Conservation (phyloP, 176 grass and related monocot species). For the Musa acuminata region DNA sequence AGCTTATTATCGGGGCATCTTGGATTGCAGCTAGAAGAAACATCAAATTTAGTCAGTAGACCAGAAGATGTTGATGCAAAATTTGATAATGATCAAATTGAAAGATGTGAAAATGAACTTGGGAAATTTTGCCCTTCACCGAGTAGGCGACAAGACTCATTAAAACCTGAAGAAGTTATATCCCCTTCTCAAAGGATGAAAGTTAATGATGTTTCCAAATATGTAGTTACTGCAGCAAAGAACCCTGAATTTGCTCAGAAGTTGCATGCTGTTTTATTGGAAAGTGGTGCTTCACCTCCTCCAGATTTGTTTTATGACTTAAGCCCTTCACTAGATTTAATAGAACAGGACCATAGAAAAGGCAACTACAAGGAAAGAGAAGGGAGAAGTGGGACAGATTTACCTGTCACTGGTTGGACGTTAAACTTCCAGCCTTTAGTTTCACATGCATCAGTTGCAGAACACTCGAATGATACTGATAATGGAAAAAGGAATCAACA, state of each 20-base stretch:
- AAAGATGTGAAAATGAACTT: conserved; percentile 19
- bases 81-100: not conserved
- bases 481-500: conserved; percentile 1
- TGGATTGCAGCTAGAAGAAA: conserved; percentile 39
- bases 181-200: conserved; percentile 38
- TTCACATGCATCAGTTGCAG: not conserved
- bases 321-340: conserved; percentile 15
- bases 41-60: conserved; percentile 15
- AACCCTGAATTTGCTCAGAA: conserved; percentile 55
- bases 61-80: conserved; percentile 18
- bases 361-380: conserved; percentile 10
- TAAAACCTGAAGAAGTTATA: conserved; percentile 11
- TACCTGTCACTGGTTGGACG: not conserved
- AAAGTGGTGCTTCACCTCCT: conserved; percentile 48
- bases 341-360: not conserved
- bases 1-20: conserved; percentile 22
- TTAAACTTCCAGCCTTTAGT: not conserved
- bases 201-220: conserved; percentile 50
- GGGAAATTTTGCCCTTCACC: not conserved
- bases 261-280: conserved; percentile 57
- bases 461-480: conserved; percentile 20
- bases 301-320: conserved; percentile 45
- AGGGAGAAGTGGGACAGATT: not conserved
- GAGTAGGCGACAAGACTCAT: not conserved
- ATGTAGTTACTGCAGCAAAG: conserved; percentile 41